Percentiles rank a stretch among this genome's conserved stretches.
phyloP scores from a whole-genome alignment of 768 basidiomycete species.

The Mycena polygramma region DNA sequence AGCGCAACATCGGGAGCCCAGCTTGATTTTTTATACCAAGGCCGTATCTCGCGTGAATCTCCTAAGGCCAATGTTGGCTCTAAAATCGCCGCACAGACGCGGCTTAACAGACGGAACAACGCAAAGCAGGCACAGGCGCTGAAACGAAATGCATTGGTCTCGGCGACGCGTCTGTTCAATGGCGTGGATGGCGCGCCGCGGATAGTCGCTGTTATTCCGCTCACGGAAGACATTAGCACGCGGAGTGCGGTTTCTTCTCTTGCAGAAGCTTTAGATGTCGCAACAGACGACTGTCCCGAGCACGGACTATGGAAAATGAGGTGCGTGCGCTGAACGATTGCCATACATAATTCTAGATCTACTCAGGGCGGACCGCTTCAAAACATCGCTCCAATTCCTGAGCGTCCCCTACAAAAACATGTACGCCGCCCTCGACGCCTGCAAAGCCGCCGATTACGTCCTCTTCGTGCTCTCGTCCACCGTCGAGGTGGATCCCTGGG shows the following conservation, averaged over 20 bases:
- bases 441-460: conserved; percentile 92
- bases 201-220: conserved; percentile 89
- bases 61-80: conserved; percentile 64
- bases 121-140: conserved; percentile 85
- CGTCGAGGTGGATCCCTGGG: conserved; percentile 86
- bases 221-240: conserved; percentile 76
- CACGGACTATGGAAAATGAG: conserved; percentile 75
- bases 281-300: conserved; percentile 64
- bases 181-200: conserved; percentile 85
- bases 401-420: conserved; percentile 78
- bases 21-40: conserved; percentile 49
- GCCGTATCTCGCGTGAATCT: conserved; percentile 68
- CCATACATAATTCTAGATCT: conserved; percentile 19
- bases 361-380: conserved; percentile 86
- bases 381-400: conserved; percentile 90
- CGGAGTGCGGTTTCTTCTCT: conserved; percentile 67
- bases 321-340: conserved; percentile 55
- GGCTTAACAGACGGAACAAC: conserved; percentile 84
- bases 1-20: neutral
- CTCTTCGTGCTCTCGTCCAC: conserved; percentile 85
- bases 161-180: conserved; percentile 82
- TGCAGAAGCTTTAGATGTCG: conserved; percentile 68
- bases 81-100: conserved; percentile 73
- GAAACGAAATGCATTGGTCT: conserved; percentile 77
- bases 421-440: conserved; percentile 86